Base-by-base conservation (phyloP, 768 basidiomycete genomes). In the Pisolithus tinctorius region DNA sequence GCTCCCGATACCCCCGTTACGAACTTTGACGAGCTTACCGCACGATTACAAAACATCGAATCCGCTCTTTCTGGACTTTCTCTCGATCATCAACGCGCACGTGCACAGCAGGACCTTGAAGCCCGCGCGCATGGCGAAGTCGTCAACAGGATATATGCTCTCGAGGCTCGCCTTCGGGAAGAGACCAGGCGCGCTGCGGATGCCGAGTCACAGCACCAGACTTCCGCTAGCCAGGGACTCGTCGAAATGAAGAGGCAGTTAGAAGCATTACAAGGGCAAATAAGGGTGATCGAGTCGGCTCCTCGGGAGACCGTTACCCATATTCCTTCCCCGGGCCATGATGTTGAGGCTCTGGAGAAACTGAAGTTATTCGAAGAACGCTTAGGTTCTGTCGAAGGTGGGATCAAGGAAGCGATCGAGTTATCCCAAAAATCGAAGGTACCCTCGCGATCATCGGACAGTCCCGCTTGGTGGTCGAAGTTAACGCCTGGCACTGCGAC, bases 381-480 rank as follows among this genome's bases (percentile, higher is more conserved):
- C 6, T 54, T 91, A 14, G 80, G 74, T 0, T 64, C 63, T 30
- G 71, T 86, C 17, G 86, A 88, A 63, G 77, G 80, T 29, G 77
- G 75, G 2, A 75, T 87, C 45, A 80, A 81, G 64, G 86, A 89
- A 49, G 84, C 85, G 0, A 59, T 89, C n/a, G 88, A 89, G 47
- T 57, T 80, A 4, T 76, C 81, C 10, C 85, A 79, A 69, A 73
- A 65, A 43, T 64, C 69, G 46, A 74, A 76, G 50, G 69, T 71
- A 1, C 66, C 63, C 20, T 60, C 64, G 4, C 52, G 68, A 6
- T 53, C 68, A 4, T 68, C 70, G 23, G 61, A 69, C 31, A 74
- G 69, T 11, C 65, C 74, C n/a, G 77, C 78, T 4, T 88, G 87
- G 87, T 86, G 84, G 85, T 77, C 74, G 66, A 88, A 85, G 61